Conservation (phyloP, 768 basidiomycete species). For the Calvatia gigantea region DNA sequence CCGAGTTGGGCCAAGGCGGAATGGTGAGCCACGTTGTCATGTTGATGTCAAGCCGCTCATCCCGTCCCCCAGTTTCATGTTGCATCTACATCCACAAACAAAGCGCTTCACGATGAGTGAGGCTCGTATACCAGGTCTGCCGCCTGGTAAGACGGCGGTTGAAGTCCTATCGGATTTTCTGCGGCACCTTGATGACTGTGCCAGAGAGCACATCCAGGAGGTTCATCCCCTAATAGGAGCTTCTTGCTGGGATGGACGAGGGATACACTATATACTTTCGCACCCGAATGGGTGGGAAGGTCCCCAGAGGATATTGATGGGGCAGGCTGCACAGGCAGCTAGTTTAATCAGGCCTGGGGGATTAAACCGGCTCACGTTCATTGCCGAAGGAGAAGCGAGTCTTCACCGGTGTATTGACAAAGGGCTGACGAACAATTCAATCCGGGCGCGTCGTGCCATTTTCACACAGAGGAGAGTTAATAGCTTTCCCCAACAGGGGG, state of each 20-base stretch:
- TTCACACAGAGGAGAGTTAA: too few relatives aligned
- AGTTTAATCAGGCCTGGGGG: constrained; percentile 42
- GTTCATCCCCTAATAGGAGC: constrained; percentile 34
- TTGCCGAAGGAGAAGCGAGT: constrained; percentile 60
- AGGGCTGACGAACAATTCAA: constrained; percentile 32
- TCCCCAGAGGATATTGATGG: constrained; percentile 47
- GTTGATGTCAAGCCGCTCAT: too few relatives aligned
- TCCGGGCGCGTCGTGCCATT: constrained; percentile 23
- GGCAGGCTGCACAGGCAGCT: constrained; percentile 46
- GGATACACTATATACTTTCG: constrained; percentile 48
- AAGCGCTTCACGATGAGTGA: too few relatives aligned
- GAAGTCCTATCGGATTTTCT: constrained; percentile 47
- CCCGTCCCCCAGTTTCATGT: constrained; percentile 29
- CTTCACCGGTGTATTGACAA: constrained; percentile 48
- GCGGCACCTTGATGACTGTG: constrained; percentile 40
- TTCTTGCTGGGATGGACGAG: constrained; percentile 40
- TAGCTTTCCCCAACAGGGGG: constrained; percentile 32
- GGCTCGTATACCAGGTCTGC: too few relatives aligned
- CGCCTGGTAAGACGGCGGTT: constrained; percentile 30
- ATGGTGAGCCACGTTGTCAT: constrained; percentile 28
- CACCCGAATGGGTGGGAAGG: constrained; percentile 66
- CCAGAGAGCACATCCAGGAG: constrained; percentile 42
- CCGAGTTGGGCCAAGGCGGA: constrained; percentile 41
- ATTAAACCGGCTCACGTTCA: constrained; percentile 40
- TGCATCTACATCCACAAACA: constrained; percentile 26